Base-by-base conservation (phyloP, 2,329 filamentous ascomycete species). In the Xylariaceae sp. region DNA sequence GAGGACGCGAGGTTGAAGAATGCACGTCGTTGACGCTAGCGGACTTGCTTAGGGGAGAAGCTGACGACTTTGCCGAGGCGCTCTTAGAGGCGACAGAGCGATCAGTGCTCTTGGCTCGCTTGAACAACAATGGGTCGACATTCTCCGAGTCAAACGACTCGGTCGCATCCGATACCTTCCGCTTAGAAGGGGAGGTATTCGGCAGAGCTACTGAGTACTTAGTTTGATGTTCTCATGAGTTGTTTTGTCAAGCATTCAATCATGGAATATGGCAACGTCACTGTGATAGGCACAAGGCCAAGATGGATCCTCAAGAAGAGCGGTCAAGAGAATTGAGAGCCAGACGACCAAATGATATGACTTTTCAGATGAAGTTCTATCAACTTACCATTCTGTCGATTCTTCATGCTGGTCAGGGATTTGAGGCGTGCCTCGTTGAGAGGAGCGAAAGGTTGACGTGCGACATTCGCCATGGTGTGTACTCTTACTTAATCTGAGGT, bases 401-500 rank as follows among this genome's bases (percentile, higher is more conserved):
- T 92, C 79, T 92, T 93, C 54, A 87, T 76, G 75, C 85, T 90
- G 30, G 86, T 87, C 68, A 93, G 78, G 64, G 79, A 84, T 73
- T 90, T 87, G 30, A 92, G 79, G 66, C 89, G 84, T 58, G 85
- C 77, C 67, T 80, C 81, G 71, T 89, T 84, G 57, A 92, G 79
- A 53, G 87, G 87, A 71, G 86, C 89, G 73, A 92, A 92, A 4
- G 89, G 89, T 75, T 90, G 88, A 70, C 89, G 84, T 63, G 79
- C 76, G 62, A 81, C 67, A 66, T 81, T 74, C 71, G 82, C 80
- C 82, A 86, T 85, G 69, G 69, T 70, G 70, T 57, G 59, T 59
- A 57, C 30, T 48, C 45, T 23, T 30, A 30, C 50, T 55, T 58
- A 60, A 53, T 52, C 51, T 54, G 17, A 18, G 17, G 17, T 18